phyloP scores from a whole-genome alignment of 2,329 filamentous ascomycete species.

The Rhynchosporium secalis region DNA sequence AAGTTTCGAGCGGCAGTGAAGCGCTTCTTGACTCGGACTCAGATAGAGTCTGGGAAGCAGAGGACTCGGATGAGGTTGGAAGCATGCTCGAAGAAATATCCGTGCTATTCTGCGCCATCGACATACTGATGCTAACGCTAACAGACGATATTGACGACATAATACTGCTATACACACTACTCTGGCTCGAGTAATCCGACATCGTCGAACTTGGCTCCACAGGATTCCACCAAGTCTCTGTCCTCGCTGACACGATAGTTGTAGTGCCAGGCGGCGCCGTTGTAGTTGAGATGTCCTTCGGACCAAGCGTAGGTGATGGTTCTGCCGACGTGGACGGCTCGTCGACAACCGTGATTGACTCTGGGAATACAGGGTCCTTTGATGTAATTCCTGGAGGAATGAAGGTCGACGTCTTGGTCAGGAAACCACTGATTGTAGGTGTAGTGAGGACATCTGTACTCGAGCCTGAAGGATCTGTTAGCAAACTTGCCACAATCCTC shows the following conservation, averaged over 20 bases:
- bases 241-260: neutral
- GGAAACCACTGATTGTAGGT: neutral
- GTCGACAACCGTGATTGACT: neutral
- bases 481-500: neutral
- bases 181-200: neutral
- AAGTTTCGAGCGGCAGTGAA: neutral
- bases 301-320: neutral
- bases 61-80: neutral
- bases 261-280: neutral
- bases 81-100: neutral
- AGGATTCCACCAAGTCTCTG: neutral
- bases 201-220: neutral
- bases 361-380: neutral
- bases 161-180: slow-evolving; percentile 6
- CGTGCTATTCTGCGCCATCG: neutral
- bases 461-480: neutral
- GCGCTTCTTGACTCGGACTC: neutral
- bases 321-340: neutral
- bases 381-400: neutral
- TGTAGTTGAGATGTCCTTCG: neutral
- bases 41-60: neutral
- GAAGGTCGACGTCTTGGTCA: neutral
- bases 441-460: neutral
- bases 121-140: neutral
- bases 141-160: neutral